Evolutionary conservation across 2,329 filamentous ascomycete species (phyloP).

Genomic region (Trichoderma endophyticum): DNA sequence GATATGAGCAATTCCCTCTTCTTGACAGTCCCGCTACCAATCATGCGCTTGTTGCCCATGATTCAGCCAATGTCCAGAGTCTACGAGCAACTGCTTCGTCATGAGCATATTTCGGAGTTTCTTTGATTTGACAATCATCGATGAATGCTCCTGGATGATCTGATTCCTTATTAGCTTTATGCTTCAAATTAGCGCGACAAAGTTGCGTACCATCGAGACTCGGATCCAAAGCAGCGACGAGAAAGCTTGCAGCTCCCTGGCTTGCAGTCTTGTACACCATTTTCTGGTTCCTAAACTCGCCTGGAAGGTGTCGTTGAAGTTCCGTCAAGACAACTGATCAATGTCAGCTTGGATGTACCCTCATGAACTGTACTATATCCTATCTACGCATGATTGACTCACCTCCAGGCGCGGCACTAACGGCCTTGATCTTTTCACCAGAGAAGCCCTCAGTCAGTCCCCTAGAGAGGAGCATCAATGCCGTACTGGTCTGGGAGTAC

Average conservation of each 20-base stretch:
- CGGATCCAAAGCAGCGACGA: conserved; percentile 12
- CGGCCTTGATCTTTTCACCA: not conserved
- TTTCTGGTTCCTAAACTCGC: conserved; percentile 7
- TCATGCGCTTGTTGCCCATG: not conserved
- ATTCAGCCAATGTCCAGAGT: conserved; percentile 8
- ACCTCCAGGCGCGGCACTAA: conserved; percentile 10
- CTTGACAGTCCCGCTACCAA: not conserved
- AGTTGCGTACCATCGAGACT: not conserved
- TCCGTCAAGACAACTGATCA: conserved; percentile 12
- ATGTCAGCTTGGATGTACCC: not conserved
- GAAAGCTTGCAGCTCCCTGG: conserved; percentile 15
- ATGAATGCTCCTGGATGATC: not conserved
- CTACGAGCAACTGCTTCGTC: not conserved
- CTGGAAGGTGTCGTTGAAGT: conserved; percentile 5
- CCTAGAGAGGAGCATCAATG: conserved; percentile 5
- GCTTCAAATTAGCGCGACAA: too few species aligned
- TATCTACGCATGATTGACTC: not conserved
- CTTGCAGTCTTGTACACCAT: conserved; percentile 7
- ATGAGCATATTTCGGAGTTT: not conserved
- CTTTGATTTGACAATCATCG: conserved; percentile 1
- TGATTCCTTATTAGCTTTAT: not conserved
- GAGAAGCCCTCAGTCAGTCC: not conserved
- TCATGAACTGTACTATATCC: too few species aligned
- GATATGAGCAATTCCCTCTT: not conserved
- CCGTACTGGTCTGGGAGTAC: conserved; percentile 9